Evolutionary conservation across 768 basidiomycete species (phyloP), one percentile per base, ranked within the genome.

Genomic region (Mycena amicta): DNA sequence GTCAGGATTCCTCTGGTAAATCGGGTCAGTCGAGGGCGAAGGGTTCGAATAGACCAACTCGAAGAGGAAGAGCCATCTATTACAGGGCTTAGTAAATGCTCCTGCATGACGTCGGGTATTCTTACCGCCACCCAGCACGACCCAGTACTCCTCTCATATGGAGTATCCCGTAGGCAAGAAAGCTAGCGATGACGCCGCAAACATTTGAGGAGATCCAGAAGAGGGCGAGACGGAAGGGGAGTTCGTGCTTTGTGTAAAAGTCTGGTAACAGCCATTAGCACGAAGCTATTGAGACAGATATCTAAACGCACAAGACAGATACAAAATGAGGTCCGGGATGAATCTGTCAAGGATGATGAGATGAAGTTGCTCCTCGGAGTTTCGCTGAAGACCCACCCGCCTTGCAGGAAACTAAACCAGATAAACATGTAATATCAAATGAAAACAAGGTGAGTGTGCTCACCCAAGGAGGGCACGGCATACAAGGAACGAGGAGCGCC

Each of bases 161-260:
- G 8, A 87, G 74, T 5, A 85, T 77, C n/a, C 86, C 87, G 50
- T 79, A 85, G 0, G 85, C 86, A 6, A 87, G 68, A 67, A 89
- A 86, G 53, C 78, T 80, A 3, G 71, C 78, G 4, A 83, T 50
- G 33, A 87, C 80, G 40, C 67, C 72, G 61, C 79, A 80, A 11
- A 79, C 49, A 55, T 80, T 75, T 11, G 73, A 71, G 23, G 80
- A 80, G 61, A 77, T 79, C 83, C 83, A 85, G 71, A 85, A 85
- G 12, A 80, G 66, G 1, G 83, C 78, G 4, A 86, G 72, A 25
- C 84, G 82, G 61, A 83, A 67, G 1, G 84, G 85, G 1, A 88
- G 74, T 65, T 85, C 83, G 23, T 70, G 75, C 67, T 84, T 85
- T 12, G 81, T 85, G 66, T 87, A 87, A 53, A 82, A 88, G 60